Conservation (phyloP, 2,329 filamentous ascomycete species). For the Colletotrichum paranaense region DNA sequence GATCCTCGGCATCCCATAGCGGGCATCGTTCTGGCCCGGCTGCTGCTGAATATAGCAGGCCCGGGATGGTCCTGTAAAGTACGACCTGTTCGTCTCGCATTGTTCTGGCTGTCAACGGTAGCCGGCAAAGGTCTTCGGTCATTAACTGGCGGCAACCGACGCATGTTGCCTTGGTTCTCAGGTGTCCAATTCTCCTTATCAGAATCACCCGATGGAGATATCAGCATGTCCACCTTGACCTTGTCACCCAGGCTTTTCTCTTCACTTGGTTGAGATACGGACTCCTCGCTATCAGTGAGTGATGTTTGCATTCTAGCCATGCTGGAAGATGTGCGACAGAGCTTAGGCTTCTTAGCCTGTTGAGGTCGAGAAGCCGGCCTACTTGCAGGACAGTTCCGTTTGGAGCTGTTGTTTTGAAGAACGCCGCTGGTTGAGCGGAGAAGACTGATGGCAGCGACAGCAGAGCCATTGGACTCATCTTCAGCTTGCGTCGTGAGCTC, state of each 20-base stretch:
- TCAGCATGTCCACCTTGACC: slow-evolving; percentile 53
- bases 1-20: slow-evolving; percentile 43
- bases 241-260: slow-evolving; percentile 41
- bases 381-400: slow-evolving; percentile 67
- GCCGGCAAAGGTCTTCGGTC: slow-evolving; percentile 51
- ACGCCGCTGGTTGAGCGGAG: slow-evolving; percentile 74
- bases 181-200: slow-evolving; percentile 95
- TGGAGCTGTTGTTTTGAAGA: slow-evolving; percentile 68
- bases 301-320: slow-evolving; percentile 67
- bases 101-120: slow-evolving; percentile 42
- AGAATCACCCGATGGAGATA: slow-evolving; percentile 68
- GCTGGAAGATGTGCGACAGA: slow-evolving; percentile 71
- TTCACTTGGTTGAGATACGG: neutral
- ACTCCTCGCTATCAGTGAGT: slow-evolving; percentile 2
- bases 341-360: slow-evolving; percentile 70
- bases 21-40: slow-evolving; percentile 55
- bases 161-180: slow-evolving; percentile 57
- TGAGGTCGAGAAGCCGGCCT: slow-evolving; percentile 41
- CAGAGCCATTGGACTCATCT: slow-evolving; percentile 82
- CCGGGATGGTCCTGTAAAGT: slow-evolving; percentile 53
- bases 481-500: slow-evolving; percentile 85
- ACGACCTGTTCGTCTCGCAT: slow-evolving; percentile 55
- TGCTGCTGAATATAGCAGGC: slow-evolving; percentile 44
- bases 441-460: slow-evolving; percentile 83
- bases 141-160: slow-evolving; percentile 38